Evolutionary conservation across 1,284 basidiomycete species (phyloP).

Genomic region (Xanthoconium separans): DNA sequence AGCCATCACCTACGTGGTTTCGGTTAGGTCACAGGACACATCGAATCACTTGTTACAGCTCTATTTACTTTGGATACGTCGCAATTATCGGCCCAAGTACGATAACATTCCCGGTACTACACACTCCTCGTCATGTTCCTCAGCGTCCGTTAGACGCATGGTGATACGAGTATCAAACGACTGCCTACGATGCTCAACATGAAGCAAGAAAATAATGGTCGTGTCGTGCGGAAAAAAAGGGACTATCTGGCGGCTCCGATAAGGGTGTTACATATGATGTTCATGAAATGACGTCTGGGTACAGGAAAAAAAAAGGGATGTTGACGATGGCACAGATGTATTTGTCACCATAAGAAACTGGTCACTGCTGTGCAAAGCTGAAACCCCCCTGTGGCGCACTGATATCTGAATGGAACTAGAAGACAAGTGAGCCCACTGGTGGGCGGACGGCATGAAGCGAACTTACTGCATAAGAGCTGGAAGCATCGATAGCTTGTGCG

Average conservation of each 20-base stretch:
- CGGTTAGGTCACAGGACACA: neutral
- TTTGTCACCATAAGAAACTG: conserved; percentile 11
- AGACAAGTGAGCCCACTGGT: conserved; percentile 11
- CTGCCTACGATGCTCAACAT: conserved; percentile 22
- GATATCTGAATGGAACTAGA: conserved; percentile 77
- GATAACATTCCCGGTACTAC: conserved; percentile 16
- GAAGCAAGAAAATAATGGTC: conserved; percentile 19
- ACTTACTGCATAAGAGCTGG: conserved; percentile 86
- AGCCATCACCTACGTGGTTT: conserved; percentile 42
- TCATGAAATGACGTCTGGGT: conserved; percentile 21
- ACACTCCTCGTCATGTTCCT: conserved; percentile 14
- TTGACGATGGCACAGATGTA: neutral
- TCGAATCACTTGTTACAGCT: neutral
- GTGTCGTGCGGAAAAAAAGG: conserved; percentile 13
- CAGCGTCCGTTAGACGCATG: conserved; percentile 38
- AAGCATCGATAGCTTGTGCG: conserved; percentile 80
- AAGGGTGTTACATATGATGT: conserved; percentile 17
- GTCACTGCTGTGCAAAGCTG: conserved; percentile 70
- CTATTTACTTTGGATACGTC: conserved; percentile 11
- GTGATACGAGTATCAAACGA: conserved; percentile 15
- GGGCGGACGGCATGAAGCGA: conserved; percentile 5
- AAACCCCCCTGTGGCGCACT: conserved; percentile 92
- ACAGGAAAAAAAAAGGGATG: conserved; percentile 10
- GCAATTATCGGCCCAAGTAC: conserved; percentile 18
- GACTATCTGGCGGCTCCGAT: conserved; percentile 11